Percentiles rank a stretch among this genome's conserved stretches.
phyloP scores from a whole-genome alignment of 139 green algal genomes.

The Closterium sp. region DNA sequence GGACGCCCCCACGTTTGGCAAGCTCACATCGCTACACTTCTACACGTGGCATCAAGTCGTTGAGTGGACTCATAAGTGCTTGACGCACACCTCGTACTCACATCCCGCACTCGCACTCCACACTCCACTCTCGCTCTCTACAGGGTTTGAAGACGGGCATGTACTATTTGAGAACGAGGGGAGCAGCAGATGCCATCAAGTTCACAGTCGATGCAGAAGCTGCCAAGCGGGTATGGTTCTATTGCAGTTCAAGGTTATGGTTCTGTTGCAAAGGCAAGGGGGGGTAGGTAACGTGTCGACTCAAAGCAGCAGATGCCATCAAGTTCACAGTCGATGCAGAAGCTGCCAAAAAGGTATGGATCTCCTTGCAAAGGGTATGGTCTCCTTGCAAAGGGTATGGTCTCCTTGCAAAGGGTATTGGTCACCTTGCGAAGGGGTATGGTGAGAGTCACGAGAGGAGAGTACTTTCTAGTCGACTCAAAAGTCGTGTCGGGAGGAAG shows the following conservation, averaged over 20 bases:
- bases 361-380: not conserved
- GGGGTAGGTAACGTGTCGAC: too few relatives aligned
- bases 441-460: too few relatives aligned
- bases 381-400: not conserved
- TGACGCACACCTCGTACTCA: too few relatives aligned
- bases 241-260: not conserved
- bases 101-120: not conserved
- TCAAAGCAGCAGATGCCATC: slow-evolving; percentile 88
- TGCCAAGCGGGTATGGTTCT: not conserved
- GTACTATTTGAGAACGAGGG: slow-evolving; percentile 94
- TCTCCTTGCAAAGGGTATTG: not conserved
- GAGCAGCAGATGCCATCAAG: slow-evolving; percentile 96
- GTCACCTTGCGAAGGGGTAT: too few relatives aligned
- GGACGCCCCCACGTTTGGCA: too few relatives aligned
- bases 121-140: not conserved
- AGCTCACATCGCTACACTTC: too few relatives aligned
- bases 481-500: too few relatives aligned
- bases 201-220: slow-evolving; percentile 88
- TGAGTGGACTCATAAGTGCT: too few relatives aligned
- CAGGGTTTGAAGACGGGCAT: slow-evolving; percentile 92
- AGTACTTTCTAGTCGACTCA: too few relatives aligned
- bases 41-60: not conserved
- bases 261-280: too few relatives aligned
- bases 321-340: slow-evolving; percentile 95
- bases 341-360: not conserved